Percentiles rank a stretch among this genome's conserved stretches.
Evolutionary conservation across 495 filamentous ascomycete species (phyloP).

Genomic region (Hyaloscypha variabilis): DNA sequence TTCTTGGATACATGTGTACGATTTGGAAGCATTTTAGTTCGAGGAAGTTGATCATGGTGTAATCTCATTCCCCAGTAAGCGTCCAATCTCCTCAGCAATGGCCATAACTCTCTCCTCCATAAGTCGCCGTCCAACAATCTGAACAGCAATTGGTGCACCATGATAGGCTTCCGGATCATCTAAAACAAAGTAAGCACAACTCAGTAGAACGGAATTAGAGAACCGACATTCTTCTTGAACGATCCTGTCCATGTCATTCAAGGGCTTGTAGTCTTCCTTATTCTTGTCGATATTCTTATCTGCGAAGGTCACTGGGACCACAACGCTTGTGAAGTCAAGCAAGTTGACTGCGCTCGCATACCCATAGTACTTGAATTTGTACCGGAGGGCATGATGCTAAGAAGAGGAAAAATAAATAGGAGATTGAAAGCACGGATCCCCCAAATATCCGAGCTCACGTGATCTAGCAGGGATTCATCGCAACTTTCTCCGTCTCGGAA

Average conservation of each 20-base stretch:
- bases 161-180: constrained; percentile 48
- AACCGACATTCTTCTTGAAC: constrained; percentile 31
- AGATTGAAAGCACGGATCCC: background rate
- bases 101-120: constrained; percentile 52
- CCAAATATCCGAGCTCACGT: background rate
- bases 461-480: background rate
- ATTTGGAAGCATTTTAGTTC: background rate
- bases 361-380: constrained; percentile 58
- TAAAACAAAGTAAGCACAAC: background rate
- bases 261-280: constrained; percentile 32
- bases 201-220: background rate
- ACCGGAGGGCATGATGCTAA: background rate
- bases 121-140: constrained; percentile 49
- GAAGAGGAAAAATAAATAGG: background rate
- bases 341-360: constrained; percentile 75
- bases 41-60: background rate
- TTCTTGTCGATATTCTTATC: constrained; percentile 30
- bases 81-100: constrained; percentile 37
- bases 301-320: constrained; percentile 57
- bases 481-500: too few species aligned
- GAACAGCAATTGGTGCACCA: constrained; percentile 51
- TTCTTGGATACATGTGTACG: background rate
- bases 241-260: constrained; percentile 43
- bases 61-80: constrained; percentile 28
- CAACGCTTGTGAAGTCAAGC: constrained; percentile 63